Percentiles rank a stretch among this genome's conserved stretches.
Conservation (phyloP, 106 monocot genomes). For the Allium cepa region DNA sequence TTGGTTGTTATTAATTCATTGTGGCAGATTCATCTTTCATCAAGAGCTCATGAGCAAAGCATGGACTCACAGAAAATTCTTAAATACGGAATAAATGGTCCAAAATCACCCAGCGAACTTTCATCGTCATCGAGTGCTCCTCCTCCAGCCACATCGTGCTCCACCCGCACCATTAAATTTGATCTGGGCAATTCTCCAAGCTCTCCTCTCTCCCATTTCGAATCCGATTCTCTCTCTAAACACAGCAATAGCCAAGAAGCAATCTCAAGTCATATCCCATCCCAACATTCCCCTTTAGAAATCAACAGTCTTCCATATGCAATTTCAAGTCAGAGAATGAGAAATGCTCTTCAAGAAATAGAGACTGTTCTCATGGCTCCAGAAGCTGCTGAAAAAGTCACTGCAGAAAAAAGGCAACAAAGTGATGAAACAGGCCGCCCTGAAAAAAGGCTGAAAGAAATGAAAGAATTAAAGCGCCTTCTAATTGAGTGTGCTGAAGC, state of each 20-base stretch:
- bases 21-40: neutral
- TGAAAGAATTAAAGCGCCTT: constrained; percentile 35
- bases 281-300: constrained; percentile 23
- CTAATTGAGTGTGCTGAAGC: constrained; percentile 63
- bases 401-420: constrained; percentile 18
- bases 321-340: constrained; percentile 28
- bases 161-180: constrained; percentile 18
- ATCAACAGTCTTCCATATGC: constrained; percentile 21
- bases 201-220: constrained; percentile 50
- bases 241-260: constrained; percentile 29
- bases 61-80: constrained; percentile 54
- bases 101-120: constrained; percentile 11
- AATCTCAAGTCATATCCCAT: constrained; percentile 9
- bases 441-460: constrained; percentile 1
- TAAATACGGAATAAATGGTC: constrained; percentile 20
- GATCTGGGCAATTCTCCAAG: constrained; percentile 42
- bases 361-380: constrained; percentile 78
- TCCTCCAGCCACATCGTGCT: constrained; percentile 18
- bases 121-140: constrained; percentile 15
- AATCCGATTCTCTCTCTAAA: constrained; percentile 21
- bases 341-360: constrained; percentile 52
- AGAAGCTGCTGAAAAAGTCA: constrained; percentile 32
- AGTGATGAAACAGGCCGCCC: constrained; percentile 1
- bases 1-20: too few species aligned
- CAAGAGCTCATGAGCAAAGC: constrained; percentile 19